Evolutionary conservation across 768 basidiomycete genomes (phyloP), one percentile per base, ranked within the genome.

Genomic region (Mycena sanguinolenta): DNA sequence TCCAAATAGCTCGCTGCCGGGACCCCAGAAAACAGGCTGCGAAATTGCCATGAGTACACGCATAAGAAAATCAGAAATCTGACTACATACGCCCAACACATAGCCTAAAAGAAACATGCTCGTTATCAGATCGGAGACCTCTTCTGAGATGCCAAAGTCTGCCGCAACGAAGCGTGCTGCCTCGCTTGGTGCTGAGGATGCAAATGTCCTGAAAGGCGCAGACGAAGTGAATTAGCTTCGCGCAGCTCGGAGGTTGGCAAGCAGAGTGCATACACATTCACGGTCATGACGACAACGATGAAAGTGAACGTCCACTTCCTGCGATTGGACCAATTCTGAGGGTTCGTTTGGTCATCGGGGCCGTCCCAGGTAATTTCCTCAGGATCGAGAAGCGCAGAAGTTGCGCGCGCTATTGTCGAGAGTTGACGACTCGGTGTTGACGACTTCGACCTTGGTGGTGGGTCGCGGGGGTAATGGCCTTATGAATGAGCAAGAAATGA

Each of bases 1-100:
- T 10, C 90, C 91, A 30, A 86, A 77, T 6, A 91, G 81, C 75
- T 92, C 90, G 46, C 87, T 88, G 8, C 89, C 85, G 4, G 90
- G 89, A 1, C 90, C 90, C 88, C 88, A 91, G 49, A 88, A 79
- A 2, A 87, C 70, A 14, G 89, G 89, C 82, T 86, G 28, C 25
- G n/a, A 12, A 21, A 58, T 16, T 10, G 23, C 23, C n/a, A 55
- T 60, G 17, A 60, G 58, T 8, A 21, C 16, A 12, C 13, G 9
- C 25, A n/a, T 4, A 21, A 12, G 5, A 0, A 89, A 13, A 12
- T 2, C 8, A 5, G 21, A 23, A 38, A 25, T 38, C 12, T 25
- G 13, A 58, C n/a, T n/a, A n/a, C 55, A 12, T 16, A 58, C 55
- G 13, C 55, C 55, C 13, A 38, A 36, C 32, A 55, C 54, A n/a